Percentiles rank a stretch among this genome's conserved stretches.
These are phyloP conservation scores for Kalmanozyma brasiliensis DNA, from an alignment of 1,284 basidiomycete species.

Conservation along the genomic window DNA sequence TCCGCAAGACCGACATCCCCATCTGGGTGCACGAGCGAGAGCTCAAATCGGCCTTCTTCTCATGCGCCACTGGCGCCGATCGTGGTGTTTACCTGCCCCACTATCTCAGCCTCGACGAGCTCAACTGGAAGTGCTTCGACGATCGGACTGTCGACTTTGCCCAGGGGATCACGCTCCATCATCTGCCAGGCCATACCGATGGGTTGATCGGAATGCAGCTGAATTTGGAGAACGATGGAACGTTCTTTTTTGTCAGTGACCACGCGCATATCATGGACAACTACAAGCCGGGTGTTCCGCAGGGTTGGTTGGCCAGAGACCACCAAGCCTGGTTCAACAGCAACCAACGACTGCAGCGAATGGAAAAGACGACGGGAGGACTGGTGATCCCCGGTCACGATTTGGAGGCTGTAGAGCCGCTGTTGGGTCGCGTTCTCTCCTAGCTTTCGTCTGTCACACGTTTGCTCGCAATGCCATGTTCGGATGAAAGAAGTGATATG, in stretches of 20 bases:
- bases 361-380: conserved; percentile 52
- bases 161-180: conserved; percentile 61
- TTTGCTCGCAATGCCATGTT: background rate
- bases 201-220: conserved; percentile 62
- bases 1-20: conserved; percentile 50
- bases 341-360: conserved; percentile 52
- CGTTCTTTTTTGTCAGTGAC: conserved; percentile 52
- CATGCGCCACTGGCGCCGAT: conserved; percentile 58
- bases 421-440: conserved; percentile 32
- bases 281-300: conserved; percentile 52
- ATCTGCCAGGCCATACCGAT: conserved; percentile 63
- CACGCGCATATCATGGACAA: conserved; percentile 58
- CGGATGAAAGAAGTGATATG: background rate
- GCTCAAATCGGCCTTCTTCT: conserved; percentile 58
- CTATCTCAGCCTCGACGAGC: conserved; percentile 49
- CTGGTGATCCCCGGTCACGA: conserved; percentile 56
- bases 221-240: conserved; percentile 56
- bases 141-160: conserved; percentile 56
- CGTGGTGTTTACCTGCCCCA: conserved; percentile 53
- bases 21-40: conserved; percentile 65
- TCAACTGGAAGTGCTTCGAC: conserved; percentile 65
- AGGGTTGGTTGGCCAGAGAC: conserved; percentile 58
- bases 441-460: conserved; percentile 2
- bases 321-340: conserved; percentile 59
- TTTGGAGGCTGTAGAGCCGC: conserved; percentile 31